Evolutionary conservation across 2,329 filamentous ascomycete genomes (phyloP), one percentile per base, ranked within the genome.

Genomic region (Apiospora arundinis): DNA sequence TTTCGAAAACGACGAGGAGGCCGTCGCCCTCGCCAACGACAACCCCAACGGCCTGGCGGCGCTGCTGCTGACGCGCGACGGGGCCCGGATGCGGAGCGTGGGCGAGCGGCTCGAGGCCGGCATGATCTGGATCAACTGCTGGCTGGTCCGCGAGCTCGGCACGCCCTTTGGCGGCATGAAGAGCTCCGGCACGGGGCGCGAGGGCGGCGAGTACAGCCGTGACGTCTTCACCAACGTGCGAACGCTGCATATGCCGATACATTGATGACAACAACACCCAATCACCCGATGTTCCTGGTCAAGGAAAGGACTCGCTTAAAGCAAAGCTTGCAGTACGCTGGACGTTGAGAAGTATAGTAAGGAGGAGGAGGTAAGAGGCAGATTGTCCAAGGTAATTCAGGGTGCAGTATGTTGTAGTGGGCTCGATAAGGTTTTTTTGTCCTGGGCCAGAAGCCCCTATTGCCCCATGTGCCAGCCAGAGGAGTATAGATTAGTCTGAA

Each of bases 101-200:
- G 77, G 77, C 14, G 79, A 80, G 72, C 77, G 77, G 73, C 72
- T 81, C 18, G 76, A 80, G 69, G 78, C 79, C 1, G 79, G 79
- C 0, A 21, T 80, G 71, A 77, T 81, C 9, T 81, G 79, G 79
- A 77, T 80, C 18, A 81, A 81, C 69, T 78, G 77, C 68, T 81
- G 80, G 78, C 72, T 80, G 37, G 78, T 79, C 1, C 70, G 79
- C 48, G 78, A 81, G 71, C 72, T 80, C 12, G 78, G 78, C 11
- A 81, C 79, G 21, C 79, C 79, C 2, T 81, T 81, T 70, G 79
- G 80, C 5, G 80, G 79, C 16, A 80, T 81, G 75, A 81, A 81
- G 74, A 77, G 76, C 66, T 80, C 78, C 25, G 80, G 80, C 2
- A 78, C 74, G 0, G 79, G 79, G 0, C 75, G 77, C 37, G 79